Evolutionary conservation across 306 rosid genomes (phyloP).

Genomic region (Vachellia pachyceras): DNA sequence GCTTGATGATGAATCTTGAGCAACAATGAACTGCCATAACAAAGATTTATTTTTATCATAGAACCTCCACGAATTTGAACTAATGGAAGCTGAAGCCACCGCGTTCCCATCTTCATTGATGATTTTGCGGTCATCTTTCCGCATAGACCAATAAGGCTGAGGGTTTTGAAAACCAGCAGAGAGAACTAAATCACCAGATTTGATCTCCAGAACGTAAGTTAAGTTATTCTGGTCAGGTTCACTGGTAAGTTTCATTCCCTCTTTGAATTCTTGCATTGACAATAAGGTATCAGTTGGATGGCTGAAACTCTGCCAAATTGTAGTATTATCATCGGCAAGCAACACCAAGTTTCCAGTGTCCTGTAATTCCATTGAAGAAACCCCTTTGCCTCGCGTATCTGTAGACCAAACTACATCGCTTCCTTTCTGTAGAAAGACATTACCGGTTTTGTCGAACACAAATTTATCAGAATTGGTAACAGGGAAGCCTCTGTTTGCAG

Average conservation of each 20-base stretch:
- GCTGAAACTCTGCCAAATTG: conserved; percentile 85
- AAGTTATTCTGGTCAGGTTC: conserved; percentile 53
- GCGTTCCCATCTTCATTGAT: conserved; percentile 51
- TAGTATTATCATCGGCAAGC: conserved; percentile 46
- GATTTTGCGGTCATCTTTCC: conserved; percentile 62
- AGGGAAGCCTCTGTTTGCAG: conserved; percentile 71
- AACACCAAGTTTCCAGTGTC: conserved; percentile 80
- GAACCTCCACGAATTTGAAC: conserved; percentile 84
- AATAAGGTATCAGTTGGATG: conserved; percentile 85
- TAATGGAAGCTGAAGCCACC: conserved; percentile 58
- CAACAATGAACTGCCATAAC: conserved; percentile 72
- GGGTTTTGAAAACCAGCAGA: conserved; percentile 65
- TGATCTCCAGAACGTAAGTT: conserved; percentile 70
- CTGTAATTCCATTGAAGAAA: conserved; percentile 64
- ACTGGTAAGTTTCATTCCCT: conserved; percentile 80
- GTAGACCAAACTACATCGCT: conserved; percentile 68
- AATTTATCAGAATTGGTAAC: conserved; percentile 72
- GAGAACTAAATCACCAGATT: conserved; percentile 70
- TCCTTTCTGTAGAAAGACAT: conserved; percentile 54
- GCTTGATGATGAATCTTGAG: conserved; percentile 24
- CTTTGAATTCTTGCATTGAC: conserved; percentile 65
- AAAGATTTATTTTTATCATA: conserved; percentile 63
- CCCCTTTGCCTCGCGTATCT: conserved; percentile 54
- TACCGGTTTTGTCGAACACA: conserved; percentile 67
- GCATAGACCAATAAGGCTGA: conserved; percentile 91